Conservation (phyloP, 352 stramenopile genomes). For the Blastocystis sp. region DNA sequence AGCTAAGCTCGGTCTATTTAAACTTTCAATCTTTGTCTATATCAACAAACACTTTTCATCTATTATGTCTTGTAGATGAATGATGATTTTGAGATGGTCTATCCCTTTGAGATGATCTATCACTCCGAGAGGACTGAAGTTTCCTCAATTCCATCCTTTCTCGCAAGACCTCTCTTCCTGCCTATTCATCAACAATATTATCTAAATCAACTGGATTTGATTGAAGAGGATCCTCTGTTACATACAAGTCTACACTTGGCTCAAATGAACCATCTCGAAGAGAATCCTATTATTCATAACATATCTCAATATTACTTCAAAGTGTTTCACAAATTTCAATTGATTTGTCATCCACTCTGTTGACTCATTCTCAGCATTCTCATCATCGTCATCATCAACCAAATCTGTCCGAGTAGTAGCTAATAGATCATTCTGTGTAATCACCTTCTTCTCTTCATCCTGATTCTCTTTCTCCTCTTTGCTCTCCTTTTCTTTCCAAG, state of each 20-base stretch:
- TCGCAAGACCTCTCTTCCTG: not conserved
- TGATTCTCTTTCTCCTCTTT: not conserved
- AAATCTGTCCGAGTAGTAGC: slow-evolving; percentile 11
- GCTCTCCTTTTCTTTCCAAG: not conserved
- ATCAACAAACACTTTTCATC: too few species aligned
- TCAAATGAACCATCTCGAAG: slow-evolving; percentile 58
- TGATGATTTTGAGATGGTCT: too few species aligned
- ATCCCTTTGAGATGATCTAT: too few species aligned
- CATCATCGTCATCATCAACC: slow-evolving; percentile 62
- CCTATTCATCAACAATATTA: not conserved
- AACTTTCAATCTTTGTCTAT: too few species aligned
- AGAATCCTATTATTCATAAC: slow-evolving; percentile 52
- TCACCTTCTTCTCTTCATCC: not conserved
- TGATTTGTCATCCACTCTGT: slow-evolving; percentile 57
- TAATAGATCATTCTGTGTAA: slow-evolving; percentile 25
- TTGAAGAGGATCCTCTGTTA: slow-evolving; percentile 35
- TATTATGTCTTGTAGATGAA: too few species aligned
- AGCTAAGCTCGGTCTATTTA: not conserved
- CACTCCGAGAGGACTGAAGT: not conserved
- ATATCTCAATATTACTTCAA: slow-evolving; percentile 32
- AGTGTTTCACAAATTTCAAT: slow-evolving; percentile 28
- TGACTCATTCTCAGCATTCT: not conserved
- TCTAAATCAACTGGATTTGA: not conserved
- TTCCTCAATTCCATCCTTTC: slow-evolving; percentile 54
- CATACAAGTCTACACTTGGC: slow-evolving; percentile 36